Conservation (phyloP, 176 grass and related monocot species). For the Rhipidocladum racemiflorum region DNA sequence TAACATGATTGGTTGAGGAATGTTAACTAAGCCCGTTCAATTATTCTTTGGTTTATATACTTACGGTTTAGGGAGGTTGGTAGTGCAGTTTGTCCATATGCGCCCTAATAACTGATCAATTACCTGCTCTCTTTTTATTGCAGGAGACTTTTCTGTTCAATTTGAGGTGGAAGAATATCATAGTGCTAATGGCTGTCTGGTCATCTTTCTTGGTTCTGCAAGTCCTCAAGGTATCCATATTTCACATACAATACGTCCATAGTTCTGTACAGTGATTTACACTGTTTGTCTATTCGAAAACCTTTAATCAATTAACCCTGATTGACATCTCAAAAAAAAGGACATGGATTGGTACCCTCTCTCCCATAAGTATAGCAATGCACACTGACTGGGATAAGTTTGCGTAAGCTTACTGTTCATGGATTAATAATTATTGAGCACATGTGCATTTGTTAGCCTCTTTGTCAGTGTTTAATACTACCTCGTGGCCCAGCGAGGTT, state of each 20-base stretch:
- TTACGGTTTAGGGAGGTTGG: neutral
- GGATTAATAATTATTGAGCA: neutral
- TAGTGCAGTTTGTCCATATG: constrained; percentile 11
- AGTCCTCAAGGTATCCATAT: constrained; percentile 66
- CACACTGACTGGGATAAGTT: neutral
- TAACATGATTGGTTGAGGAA: constrained; percentile 1
- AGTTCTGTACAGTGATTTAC: neutral
- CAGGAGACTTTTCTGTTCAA: constrained; percentile 83
- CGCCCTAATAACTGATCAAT: neutral
- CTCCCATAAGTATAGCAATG: neutral
- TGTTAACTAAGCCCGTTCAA: neutral
- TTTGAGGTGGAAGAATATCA: constrained; percentile 78
- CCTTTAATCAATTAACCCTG: neutral
- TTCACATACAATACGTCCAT: neutral
- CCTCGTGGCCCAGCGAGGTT: neutral
- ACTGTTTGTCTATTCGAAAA: neutral
- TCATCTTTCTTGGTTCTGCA: constrained; percentile 73
- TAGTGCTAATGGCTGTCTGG: constrained; percentile 69
- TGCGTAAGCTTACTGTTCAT: neutral
- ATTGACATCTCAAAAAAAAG: constrained; percentile 1
- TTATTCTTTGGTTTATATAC: neutral
- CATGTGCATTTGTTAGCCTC: too few relatives aligned
- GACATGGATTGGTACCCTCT: neutral
- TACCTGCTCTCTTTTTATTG: neutral
- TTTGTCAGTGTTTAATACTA: constrained; percentile 4